Evolutionary conservation across 768 basidiomycete species (phyloP).

Genomic region (Tulasnella sp.): DNA sequence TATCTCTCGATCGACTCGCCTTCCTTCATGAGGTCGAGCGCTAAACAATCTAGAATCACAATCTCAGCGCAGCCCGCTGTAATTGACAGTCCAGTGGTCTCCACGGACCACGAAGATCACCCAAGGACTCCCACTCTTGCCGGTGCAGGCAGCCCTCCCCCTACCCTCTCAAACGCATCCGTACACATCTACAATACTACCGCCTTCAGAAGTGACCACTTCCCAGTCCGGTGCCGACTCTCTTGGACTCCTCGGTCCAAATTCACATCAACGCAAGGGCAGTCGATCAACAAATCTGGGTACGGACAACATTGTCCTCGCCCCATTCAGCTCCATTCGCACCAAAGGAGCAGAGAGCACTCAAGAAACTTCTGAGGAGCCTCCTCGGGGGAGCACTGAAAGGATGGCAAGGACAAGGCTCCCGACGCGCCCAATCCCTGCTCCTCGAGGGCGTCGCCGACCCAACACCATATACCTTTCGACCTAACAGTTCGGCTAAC

Average conservation of each 20-base stretch:
- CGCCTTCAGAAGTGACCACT: slow-evolving; percentile 27
- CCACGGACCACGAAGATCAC: neutral
- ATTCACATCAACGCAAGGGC: slow-evolving; percentile 17
- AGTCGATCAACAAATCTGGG: slow-evolving; percentile 32
- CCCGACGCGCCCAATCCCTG: neutral
- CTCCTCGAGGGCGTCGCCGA: slow-evolving; percentile 30
- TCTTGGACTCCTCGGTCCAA: slow-evolving; percentile 19
- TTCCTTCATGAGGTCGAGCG: neutral
- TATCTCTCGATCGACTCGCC: neutral
- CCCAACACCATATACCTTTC: slow-evolving; percentile 63
- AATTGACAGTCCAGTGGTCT: neutral
- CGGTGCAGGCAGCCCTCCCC: slow-evolving; percentile 45
- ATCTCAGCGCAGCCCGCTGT: slow-evolving; percentile 9
- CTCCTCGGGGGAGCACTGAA: neutral
- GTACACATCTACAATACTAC: slow-evolving; percentile 23
- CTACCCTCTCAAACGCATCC: slow-evolving; percentile 52
- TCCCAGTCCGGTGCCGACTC: slow-evolving; percentile 27
- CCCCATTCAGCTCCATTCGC: slow-evolving; percentile 18
- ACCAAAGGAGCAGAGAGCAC: neutral
- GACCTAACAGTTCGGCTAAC: slow-evolving; percentile 67
- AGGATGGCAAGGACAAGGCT: neutral
- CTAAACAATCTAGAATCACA: neutral
- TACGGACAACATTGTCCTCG: slow-evolving; percentile 41
- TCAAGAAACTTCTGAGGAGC: neutral
- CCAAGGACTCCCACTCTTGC: neutral